Conservation (phyloP, 2,329 filamentous ascomycete species). For the Talaromyces sp. region DNA sequence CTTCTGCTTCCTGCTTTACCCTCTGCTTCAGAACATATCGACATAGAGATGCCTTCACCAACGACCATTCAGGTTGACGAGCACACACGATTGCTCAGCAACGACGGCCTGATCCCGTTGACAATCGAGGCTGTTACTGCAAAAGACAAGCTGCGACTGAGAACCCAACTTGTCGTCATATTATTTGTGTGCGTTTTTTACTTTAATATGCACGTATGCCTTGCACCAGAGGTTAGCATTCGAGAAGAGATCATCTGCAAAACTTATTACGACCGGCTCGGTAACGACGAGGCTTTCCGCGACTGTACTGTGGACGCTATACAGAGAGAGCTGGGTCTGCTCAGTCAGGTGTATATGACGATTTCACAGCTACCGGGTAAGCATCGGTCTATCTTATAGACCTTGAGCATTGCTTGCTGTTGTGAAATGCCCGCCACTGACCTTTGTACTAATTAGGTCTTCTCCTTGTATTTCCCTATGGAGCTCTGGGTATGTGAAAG, state of each 20-base stretch:
- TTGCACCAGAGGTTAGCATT: constrained; percentile 16
- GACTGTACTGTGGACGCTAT: constrained; percentile 15
- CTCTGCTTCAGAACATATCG: too few species aligned
- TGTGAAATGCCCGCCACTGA: too few species aligned
- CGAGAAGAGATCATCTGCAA: constrained; percentile 17
- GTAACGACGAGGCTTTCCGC: constrained; percentile 1
- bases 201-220: constrained; percentile 10
- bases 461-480: constrained; percentile 15
- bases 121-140: background rate
- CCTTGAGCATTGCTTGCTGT: background rate
- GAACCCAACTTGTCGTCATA: constrained; percentile 14
- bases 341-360: constrained; percentile 17
- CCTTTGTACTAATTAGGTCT: constrained; percentile 1
- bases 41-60: constrained; percentile 7
- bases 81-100: constrained; percentile 12
- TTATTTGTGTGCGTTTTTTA: constrained; percentile 15
- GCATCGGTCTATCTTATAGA: background rate
- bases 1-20: too few species aligned
- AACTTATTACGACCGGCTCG: constrained; percentile 15
- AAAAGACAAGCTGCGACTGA: constrained; percentile 8
- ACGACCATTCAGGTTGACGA: constrained; percentile 12
- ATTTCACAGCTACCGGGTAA: constrained; percentile 17
- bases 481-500: constrained; percentile 14
- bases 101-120: background rate
- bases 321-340: constrained; percentile 14